phyloP scores from a whole-genome alignment of 495 filamentous ascomycete genomes.

The Hypoxylon lenormandii region DNA sequence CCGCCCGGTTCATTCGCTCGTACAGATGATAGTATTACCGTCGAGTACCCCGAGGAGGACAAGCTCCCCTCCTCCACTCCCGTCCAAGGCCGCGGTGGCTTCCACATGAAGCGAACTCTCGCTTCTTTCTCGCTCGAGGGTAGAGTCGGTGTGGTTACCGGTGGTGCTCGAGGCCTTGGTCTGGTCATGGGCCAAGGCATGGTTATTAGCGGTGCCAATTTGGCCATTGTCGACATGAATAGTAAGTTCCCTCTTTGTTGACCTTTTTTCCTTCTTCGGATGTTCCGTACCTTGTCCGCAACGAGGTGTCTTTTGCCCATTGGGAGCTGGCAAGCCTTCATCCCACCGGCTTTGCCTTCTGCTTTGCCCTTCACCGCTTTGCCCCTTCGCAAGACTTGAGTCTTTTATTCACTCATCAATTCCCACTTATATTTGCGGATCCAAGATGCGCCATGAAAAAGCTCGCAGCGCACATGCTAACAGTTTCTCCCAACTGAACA shows the following conservation, averaged over 20 bases:
- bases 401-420: conserved; percentile 12
- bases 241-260: conserved; percentile 65
- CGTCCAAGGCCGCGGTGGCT: conserved; percentile 77
- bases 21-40: conserved; percentile 79
- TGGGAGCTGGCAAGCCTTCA: not conserved
- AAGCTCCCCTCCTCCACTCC: conserved; percentile 73
- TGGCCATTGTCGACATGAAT: conserved; percentile 93
- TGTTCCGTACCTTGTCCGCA: not conserved
- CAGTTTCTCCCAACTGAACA: conserved; percentile 50
- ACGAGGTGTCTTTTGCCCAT: not conserved
- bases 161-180: conserved; percentile 85
- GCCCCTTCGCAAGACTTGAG: not conserved
- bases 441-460: conserved; percentile 24
- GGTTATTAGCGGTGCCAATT: conserved; percentile 84
- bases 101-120: conserved; percentile 60
- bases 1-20: conserved; percentile 71
- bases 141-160: conserved; percentile 82
- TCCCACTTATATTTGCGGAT: conserved; percentile 22
- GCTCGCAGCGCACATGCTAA: conserved; percentile 13
- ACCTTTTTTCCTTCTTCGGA: not conserved
- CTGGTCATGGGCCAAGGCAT: conserved; percentile 92
- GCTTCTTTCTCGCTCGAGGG: conserved; percentile 80
- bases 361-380: not conserved
- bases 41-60: conserved; percentile 78
- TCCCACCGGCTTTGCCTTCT: not conserved